Conservation (phyloP, 371 early-diverging fungal species). For the Zychaea mexicana region DNA sequence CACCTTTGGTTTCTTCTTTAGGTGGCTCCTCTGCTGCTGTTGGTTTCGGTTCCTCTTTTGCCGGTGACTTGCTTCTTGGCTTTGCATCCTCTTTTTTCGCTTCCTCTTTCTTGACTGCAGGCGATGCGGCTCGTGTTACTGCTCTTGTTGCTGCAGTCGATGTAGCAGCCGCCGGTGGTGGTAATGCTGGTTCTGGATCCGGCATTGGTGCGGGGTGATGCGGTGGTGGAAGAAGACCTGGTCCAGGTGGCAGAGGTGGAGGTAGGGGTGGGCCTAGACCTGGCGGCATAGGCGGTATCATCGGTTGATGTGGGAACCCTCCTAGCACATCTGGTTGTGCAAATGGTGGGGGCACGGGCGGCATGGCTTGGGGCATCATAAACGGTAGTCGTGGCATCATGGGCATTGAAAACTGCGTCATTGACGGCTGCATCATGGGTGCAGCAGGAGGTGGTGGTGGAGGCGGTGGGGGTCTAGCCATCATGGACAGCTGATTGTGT, state of each 20-base stretch:
- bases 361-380: constrained; percentile 3
- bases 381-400: neutral
- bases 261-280: neutral
- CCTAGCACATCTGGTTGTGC: neutral
- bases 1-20: constrained; percentile 4
- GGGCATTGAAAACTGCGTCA: constrained; percentile 8
- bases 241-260: neutral
- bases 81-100: neutral
- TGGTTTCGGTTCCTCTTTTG: neutral
- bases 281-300: constrained; percentile 3
- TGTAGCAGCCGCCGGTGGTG: neutral
- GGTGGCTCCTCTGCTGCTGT: neutral
- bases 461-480: neutral
- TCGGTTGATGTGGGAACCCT: neutral
- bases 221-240: neutral
- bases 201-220: neutral
- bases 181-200: neutral
- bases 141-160: neutral
- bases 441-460: neutral
- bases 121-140: neutral
- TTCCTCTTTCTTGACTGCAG: neutral
- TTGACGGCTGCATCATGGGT: constrained; percentile 1
- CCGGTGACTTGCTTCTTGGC: neutral
- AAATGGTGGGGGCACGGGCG: neutral
- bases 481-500: neutral